Evolutionary conservation across 768 basidiomycete genomes (phyloP), one percentile per base, ranked within the genome.

Genomic region (Hygrocybe coccinea): DNA sequence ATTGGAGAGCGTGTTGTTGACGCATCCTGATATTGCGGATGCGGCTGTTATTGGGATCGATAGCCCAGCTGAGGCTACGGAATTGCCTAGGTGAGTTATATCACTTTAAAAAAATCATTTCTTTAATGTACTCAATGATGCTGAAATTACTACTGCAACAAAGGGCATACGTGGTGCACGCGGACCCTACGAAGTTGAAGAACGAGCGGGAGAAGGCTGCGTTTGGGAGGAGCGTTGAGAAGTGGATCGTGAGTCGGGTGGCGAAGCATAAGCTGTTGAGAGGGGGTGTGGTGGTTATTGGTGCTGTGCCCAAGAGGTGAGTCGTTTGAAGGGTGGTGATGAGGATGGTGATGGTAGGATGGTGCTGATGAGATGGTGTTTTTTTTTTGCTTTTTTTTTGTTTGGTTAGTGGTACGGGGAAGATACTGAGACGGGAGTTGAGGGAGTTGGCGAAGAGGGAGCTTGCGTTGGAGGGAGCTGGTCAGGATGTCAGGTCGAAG

Each of bases 1-100:
- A 61, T 78, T 95, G 3, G 92, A 95, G 63, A 80, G 82, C 25
- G 72, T 91, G 0, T 77, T 94, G 0, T 70, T 93, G 14, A 80
- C 81, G 4, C 87, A 93, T 62, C 84, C 86, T 1, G 80, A 86
- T 0, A 75, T 95, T 15, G 85, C 82, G 2, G 93, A 97, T 62
- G 79, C 78, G 1, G 91, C 85, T 9, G 92, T 95, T 17, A 86
- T 94, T 54, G 90, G 91, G 1, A 71, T 94, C 1, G 76, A 84
- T 3, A 79, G 76, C 58, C 76, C 76, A 4, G 76, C 78, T 52
- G 81, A 91, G 60, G 86, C 84, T 2, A 91, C 93, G 0, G 93
- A 95, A 68, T 74, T 91, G 3, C 93, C 91, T 1, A 79, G 87
- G 83, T 85, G 22, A 43, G 74, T 36, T 11, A 1, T 15, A 15